Conservation (phyloP, 257 asterid genomes). For the Datura wrightii region DNA sequence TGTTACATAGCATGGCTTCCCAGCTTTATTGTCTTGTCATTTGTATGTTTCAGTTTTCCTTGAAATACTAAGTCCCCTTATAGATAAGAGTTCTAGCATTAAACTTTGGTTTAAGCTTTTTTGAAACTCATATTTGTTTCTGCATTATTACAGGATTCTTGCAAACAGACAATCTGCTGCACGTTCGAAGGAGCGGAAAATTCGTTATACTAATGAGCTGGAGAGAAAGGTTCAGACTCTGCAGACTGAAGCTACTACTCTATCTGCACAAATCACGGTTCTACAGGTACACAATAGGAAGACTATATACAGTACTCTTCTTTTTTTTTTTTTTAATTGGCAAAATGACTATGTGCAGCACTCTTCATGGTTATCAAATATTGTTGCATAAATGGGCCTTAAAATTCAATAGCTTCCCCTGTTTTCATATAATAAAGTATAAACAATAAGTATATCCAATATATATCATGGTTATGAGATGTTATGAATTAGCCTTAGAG, state of each 20-base stretch:
- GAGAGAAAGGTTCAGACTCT: constrained; percentile 96
- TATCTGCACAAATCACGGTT: constrained; percentile 85
- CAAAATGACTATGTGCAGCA: not conserved
- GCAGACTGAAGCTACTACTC: constrained; percentile 88
- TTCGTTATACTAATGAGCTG: constrained; percentile 78
- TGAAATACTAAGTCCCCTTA: not conserved
- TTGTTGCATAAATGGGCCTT: not conserved
- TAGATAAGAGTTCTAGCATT: not conserved
- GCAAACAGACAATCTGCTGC: constrained; percentile 99
- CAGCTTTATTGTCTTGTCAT: not conserved
- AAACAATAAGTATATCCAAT: not conserved
- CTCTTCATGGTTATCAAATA: constrained; percentile 6
- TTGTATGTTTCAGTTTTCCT: not conserved
- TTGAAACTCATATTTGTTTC: not conserved
- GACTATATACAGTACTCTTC: not conserved
- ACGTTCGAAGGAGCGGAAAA: constrained; percentile 88
- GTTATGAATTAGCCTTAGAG: not conserved
- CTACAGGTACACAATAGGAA: constrained; percentile 60
- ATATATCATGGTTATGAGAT: not conserved
- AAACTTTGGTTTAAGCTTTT: not conserved
- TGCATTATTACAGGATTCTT: constrained; percentile 67
- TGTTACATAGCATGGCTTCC: constrained; percentile 20
- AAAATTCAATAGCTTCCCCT: not conserved
- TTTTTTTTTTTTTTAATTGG: not conserved
- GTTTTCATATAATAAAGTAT: not conserved